A percentile compares a stretch with the other conserved stretches of the same genome.
These are phyloP conservation scores for Phytophthora colocasiae DNA, from an alignment of 352 stramenopile species.

Conservation along the genomic window DNA sequence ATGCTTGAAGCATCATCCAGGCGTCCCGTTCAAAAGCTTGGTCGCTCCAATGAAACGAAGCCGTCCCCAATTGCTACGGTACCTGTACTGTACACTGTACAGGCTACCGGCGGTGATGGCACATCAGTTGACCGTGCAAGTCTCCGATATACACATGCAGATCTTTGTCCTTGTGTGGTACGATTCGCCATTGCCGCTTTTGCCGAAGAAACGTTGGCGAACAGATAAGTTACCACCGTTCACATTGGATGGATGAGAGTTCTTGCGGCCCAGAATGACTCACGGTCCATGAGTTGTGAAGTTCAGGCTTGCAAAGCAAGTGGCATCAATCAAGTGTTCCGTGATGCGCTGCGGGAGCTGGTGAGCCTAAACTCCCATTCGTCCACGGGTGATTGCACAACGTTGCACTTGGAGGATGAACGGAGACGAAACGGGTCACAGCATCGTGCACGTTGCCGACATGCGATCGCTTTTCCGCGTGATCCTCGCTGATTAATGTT, in stretches of 20 bases:
- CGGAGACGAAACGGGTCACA: slow-evolving; percentile 10
- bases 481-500: slow-evolving; percentile 18
- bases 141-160: neutral
- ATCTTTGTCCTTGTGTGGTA: neutral
- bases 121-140: slow-evolving; percentile 3
- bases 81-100: neutral
- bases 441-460: neutral
- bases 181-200: slow-evolving; percentile 1
- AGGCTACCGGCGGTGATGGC: neutral
- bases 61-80: neutral
- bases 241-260: too few relatives aligned
- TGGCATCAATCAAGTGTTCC: neutral
- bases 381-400: slow-evolving; percentile 37
- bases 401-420: slow-evolving; percentile 13
- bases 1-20: too few relatives aligned
- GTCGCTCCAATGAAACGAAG: too few relatives aligned
- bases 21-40: too few relatives aligned
- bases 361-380: slow-evolving; percentile 8
- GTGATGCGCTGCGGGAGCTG: slow-evolving; percentile 6
- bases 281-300: too few relatives aligned
- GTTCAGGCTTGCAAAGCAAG: neutral
- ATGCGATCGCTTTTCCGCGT: neutral
- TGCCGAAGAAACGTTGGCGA: neutral
- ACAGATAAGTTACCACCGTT: neutral
- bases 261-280: too few relatives aligned